Evolutionary conservation across 2,329 filamentous ascomycete genomes (phyloP).

Genomic region (Scedosporium boydii): DNA sequence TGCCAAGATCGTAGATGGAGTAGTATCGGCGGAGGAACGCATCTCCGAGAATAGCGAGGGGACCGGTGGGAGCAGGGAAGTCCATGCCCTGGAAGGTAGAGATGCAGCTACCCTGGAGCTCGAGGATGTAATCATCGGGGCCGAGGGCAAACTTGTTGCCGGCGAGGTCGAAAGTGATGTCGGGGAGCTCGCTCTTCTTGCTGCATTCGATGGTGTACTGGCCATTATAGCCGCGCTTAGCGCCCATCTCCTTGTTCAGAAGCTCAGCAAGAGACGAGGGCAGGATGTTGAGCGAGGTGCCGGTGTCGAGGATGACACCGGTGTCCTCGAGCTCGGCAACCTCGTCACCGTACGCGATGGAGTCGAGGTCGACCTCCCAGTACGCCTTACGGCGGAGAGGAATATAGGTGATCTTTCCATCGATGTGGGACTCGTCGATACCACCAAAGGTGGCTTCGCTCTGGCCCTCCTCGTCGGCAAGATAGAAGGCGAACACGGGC

Average conservation of each 20-base stretch:
- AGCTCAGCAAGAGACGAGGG: slow-evolving; percentile 88
- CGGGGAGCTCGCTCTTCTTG: slow-evolving; percentile 74
- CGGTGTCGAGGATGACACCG: slow-evolving; percentile 94
- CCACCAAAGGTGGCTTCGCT: slow-evolving; percentile 90
- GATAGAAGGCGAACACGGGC: slow-evolving; percentile 93
- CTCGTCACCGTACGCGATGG: slow-evolving; percentile 79
- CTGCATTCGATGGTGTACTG: slow-evolving; percentile 91
- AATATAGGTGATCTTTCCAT: slow-evolving; percentile 83
- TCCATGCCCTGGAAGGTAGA: slow-evolving; percentile 98
- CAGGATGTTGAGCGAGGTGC: slow-evolving; percentile 93
- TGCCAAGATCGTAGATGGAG: slow-evolving; percentile 92
- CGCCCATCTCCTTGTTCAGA: slow-evolving; percentile 93
- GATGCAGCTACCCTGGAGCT: slow-evolving; percentile 92
- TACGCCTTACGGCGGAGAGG: slow-evolving; percentile 97
- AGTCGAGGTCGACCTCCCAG: slow-evolving; percentile 96
- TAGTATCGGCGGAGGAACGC: slow-evolving; percentile 80
- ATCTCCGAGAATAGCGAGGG: slow-evolving; percentile 89
- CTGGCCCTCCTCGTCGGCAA: slow-evolving; percentile 62
- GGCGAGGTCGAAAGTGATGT: slow-evolving; percentile 81
- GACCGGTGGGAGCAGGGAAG: slow-evolving; percentile 76
- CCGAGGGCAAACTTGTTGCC: slow-evolving; percentile 90
- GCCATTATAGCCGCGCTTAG: slow-evolving; percentile 95
- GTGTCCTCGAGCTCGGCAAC: slow-evolving; percentile 87
- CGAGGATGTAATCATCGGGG: slow-evolving; percentile 88
- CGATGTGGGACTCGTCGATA: slow-evolving; percentile 69